Percentiles rank a stretch among this genome's conserved stretches.
Conservation (phyloP, 805 yeast genomes). For the Ogataea glucozyma region DNA sequence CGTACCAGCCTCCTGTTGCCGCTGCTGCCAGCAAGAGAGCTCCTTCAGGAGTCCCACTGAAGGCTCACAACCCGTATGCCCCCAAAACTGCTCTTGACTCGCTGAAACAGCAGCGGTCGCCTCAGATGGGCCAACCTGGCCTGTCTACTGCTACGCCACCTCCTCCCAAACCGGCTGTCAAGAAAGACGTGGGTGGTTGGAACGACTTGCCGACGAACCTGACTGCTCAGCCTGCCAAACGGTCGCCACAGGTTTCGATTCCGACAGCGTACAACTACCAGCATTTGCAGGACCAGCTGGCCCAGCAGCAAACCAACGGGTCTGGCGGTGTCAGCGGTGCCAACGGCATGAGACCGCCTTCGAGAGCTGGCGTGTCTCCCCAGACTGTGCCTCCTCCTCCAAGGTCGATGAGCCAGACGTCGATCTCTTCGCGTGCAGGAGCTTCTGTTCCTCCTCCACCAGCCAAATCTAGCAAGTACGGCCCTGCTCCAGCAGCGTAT, state of each 20-base stretch:
- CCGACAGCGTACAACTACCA: conserved; percentile 30
- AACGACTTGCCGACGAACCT: conserved; percentile 61
- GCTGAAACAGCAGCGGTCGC: conserved; percentile 27
- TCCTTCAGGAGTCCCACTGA: conserved; percentile 6
- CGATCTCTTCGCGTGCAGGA: conserved; percentile 19
- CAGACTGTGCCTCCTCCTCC: conserved; percentile 36
- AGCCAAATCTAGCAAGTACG: conserved; percentile 24
- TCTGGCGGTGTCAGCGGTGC: too few relatives aligned
- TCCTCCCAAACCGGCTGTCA: conserved; percentile 32
- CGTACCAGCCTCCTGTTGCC: conserved; percentile 20
- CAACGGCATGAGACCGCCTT: conserved; percentile 19
- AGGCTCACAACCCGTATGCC: conserved; percentile 34
- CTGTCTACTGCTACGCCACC: conserved; percentile 29
- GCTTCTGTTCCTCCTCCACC: conserved; percentile 17
- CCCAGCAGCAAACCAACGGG: conserved; percentile 15
- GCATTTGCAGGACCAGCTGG: conserved; percentile 23
- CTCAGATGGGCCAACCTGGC: conserved; percentile 14
- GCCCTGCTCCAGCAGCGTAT: conserved; percentile 19
- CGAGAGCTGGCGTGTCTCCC: conserved; percentile 34
- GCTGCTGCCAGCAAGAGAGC: conserved; percentile 11
- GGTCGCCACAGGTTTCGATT: conserved; percentile 27
- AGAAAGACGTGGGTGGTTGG: conserved; percentile 66
- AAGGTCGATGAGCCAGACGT: conserved; percentile 23
- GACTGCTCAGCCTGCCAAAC: conserved; percentile 29
- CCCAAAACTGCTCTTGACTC: conserved; percentile 39